Percentiles rank a stretch among this genome's conserved stretches.
These are phyloP conservation scores for Xylaria scruposa DNA, from an alignment of 495 filamentous ascomycete species.

Conservation along the genomic window DNA sequence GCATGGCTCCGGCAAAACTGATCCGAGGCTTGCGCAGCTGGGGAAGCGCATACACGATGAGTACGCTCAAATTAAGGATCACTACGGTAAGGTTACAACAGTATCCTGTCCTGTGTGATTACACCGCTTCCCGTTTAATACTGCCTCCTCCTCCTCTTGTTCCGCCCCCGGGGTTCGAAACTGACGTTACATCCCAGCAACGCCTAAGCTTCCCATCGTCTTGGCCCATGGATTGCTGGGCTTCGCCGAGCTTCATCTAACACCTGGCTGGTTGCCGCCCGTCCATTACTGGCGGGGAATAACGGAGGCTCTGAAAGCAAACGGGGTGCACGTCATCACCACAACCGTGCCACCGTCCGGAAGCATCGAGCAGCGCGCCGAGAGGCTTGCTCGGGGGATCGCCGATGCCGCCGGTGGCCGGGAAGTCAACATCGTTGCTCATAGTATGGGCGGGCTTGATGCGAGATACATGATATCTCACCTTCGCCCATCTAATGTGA, in stretches of 20 bases:
- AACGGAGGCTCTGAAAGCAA: slow-evolving; percentile 72
- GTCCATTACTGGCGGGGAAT: slow-evolving; percentile 95
- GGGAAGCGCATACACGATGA: slow-evolving; percentile 78
- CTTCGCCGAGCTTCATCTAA: slow-evolving; percentile 82
- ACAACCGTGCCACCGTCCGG: slow-evolving; percentile 79
- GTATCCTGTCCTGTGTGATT: too few species aligned
- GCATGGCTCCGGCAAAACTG: slow-evolving; percentile 43
- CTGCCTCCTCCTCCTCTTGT: background rate
- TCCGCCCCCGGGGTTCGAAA: background rate
- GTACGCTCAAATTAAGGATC: slow-evolving; percentile 72
- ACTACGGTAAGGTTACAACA: slow-evolving; percentile 65
- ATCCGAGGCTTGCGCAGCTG: slow-evolving; percentile 66
- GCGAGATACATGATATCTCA: slow-evolving; percentile 90
- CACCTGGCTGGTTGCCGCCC: slow-evolving; percentile 71
- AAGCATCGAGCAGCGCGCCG: slow-evolving; percentile 78
- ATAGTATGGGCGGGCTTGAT: slow-evolving; percentile 80
- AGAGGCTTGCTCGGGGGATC: slow-evolving; percentile 69
- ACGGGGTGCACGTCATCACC: slow-evolving; percentile 80
- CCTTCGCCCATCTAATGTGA: slow-evolving; percentile 72
- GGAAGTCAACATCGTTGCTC: slow-evolving; percentile 88
- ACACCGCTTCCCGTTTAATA: background rate
- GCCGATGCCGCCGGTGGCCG: slow-evolving; percentile 69
- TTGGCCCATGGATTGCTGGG: slow-evolving; percentile 91
- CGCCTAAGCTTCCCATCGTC: slow-evolving; percentile 75
- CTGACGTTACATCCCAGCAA: slow-evolving; percentile 15